Conservation (phyloP, 164 flowering plant species). For the Euptelea pleiosperma region DNA sequence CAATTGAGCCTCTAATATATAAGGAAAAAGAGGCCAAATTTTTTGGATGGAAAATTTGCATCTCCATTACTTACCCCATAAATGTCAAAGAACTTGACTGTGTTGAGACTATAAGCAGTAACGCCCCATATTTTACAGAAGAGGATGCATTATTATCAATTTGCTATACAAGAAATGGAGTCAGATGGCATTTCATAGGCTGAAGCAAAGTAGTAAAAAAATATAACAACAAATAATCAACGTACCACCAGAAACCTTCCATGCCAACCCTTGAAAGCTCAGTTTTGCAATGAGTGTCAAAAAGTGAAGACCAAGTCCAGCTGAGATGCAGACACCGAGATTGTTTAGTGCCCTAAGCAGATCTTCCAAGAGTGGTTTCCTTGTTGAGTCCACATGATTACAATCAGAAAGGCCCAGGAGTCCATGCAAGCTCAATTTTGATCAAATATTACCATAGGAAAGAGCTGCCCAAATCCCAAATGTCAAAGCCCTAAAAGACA, state of each 20-base stretch:
- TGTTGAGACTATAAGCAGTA: no score
- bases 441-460: no score
- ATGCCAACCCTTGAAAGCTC: not conserved
- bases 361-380: constrained; percentile 1
- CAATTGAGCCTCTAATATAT: no score
- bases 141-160: no score
- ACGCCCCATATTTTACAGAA: no score
- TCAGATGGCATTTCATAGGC: not conserved
- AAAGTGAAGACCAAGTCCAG: not conserved
- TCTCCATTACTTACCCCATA: no score
- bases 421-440: not conserved
- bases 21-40: no score
- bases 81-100: no score
- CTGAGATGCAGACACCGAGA: not conserved
- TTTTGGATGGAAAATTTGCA: no score
- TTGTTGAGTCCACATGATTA: not conserved
- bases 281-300: constrained; percentile 1
- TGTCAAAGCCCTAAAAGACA: not conserved
- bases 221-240: not conserved
- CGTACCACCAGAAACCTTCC: not conserved
- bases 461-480: not conserved
- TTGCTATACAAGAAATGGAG: not conserved
- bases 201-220: not conserved
- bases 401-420: not conserved
- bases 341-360: not conserved